Evolutionary conservation across 805 yeast species (phyloP).

Genomic region (Cyberlindnera samutprakarnensis): DNA sequence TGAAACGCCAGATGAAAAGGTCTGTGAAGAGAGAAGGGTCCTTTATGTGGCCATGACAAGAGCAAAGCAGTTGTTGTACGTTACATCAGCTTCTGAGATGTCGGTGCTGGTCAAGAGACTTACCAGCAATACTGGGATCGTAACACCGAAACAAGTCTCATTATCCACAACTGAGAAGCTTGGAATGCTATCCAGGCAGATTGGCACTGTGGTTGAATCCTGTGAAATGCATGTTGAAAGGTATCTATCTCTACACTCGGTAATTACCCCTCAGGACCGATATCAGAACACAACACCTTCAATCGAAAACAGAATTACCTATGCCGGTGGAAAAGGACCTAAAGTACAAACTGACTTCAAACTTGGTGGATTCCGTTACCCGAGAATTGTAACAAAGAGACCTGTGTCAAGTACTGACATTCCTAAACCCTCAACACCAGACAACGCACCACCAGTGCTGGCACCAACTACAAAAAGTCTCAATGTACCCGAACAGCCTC

Average conservation of each 20-base stretch:
- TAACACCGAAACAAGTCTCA: too few species aligned
- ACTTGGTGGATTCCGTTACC: not conserved
- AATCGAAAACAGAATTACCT: slow-evolving; percentile 1
- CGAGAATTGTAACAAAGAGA: too few species aligned
- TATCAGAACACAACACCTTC: too few species aligned
- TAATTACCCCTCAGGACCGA: too few species aligned
- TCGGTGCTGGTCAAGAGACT: not conserved
- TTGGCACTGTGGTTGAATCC: too few species aligned
- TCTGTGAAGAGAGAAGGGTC: slow-evolving; percentile 77
- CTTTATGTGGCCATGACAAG: slow-evolving; percentile 87
- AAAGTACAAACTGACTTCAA: slow-evolving; percentile 1
- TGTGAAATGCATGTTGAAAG: too few species aligned
- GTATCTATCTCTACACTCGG: too few species aligned
- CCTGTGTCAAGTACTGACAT: too few species aligned
- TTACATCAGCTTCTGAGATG: slow-evolving; percentile 20
- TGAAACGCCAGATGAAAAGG: slow-evolving; percentile 15
- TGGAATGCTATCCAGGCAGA: too few species aligned
- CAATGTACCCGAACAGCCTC: not conserved
- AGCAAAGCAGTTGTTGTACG: slow-evolving; percentile 52
- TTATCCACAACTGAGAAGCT: too few species aligned
- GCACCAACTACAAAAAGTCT: not conserved
- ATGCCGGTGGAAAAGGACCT: not conserved
- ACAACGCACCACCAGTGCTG: not conserved
- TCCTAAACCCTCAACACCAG: too few species aligned
- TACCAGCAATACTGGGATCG: not conserved